phyloP scores from a whole-genome alignment of 352 stramenopile species.

The Salisapilia sapeloensis region DNA sequence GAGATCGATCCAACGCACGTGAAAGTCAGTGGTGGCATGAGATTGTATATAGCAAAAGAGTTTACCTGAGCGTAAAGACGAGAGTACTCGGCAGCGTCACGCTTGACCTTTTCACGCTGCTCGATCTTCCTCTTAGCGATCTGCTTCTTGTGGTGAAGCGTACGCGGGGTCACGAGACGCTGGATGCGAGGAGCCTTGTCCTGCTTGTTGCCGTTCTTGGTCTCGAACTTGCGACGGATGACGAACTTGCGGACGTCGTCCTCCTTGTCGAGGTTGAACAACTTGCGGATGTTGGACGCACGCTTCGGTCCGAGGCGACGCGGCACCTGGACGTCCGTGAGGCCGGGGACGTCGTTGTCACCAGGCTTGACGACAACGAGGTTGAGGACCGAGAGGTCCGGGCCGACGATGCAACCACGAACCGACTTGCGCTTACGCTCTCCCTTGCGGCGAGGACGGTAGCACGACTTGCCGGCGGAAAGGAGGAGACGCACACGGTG shows the following conservation, averaged over 20 bases:
- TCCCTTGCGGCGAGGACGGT: slow-evolving; percentile 86
- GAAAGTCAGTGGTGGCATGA: slow-evolving; percentile 1
- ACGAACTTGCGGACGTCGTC: slow-evolving; percentile 99
- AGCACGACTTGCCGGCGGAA: slow-evolving; percentile 96
- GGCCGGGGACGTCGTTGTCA: slow-evolving; percentile 89
- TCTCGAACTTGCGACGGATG: slow-evolving; percentile 96
- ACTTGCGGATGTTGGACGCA: slow-evolving; percentile 99
- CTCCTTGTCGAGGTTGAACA: slow-evolving; percentile 99
- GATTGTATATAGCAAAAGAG: slow-evolving; percentile 1
- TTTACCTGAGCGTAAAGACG: slow-evolving; percentile 89
- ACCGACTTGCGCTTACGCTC: slow-evolving; percentile 99
- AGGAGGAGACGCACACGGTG: slow-evolving; percentile 97
- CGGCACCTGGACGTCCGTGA: slow-evolving; percentile 94
- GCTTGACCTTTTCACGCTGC: slow-evolving; percentile 84
- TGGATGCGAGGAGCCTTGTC: slow-evolving; percentile 99
- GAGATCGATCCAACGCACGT: slow-evolving; percentile 14
- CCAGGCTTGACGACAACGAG: slow-evolving; percentile 97
- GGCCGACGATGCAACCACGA: slow-evolving; percentile 97
- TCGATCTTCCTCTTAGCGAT: slow-evolving; percentile 73
- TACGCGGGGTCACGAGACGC: slow-evolving; percentile 95
- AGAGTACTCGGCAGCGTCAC: slow-evolving; percentile 94
- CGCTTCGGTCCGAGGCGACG: slow-evolving; percentile 98
- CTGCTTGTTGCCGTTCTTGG: slow-evolving; percentile 97
- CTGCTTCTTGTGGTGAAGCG: slow-evolving; percentile 92
- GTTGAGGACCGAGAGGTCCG: slow-evolving; percentile 99